phyloP scores from a whole-genome alignment of 305 asterid genomes.

The Salvia sclarea region DNA sequence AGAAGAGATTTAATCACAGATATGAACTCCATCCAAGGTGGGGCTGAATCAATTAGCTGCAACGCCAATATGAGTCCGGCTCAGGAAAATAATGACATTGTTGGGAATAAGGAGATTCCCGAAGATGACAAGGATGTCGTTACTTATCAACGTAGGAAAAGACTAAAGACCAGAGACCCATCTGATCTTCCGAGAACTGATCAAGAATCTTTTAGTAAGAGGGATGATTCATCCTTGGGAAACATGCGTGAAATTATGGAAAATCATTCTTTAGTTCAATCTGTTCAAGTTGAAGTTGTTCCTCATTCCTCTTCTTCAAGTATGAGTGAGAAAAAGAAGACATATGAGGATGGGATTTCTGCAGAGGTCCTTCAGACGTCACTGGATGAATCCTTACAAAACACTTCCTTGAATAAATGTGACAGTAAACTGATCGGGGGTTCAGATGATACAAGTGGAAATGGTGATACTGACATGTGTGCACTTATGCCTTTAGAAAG shows the following conservation, averaged over 20 bases:
- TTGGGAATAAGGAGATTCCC: constrained; percentile 24
- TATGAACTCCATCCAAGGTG: constrained; percentile 27
- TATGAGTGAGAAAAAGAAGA: constrained; percentile 34
- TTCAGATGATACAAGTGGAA: constrained; percentile 23
- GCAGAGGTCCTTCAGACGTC: constrained; percentile 35
- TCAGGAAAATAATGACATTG: constrained; percentile 30
- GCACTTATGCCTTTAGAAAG: not conserved
- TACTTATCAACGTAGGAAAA: constrained; percentile 29
- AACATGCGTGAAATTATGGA: constrained; percentile 1
- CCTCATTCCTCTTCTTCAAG: constrained; percentile 26
- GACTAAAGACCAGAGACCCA: constrained; percentile 30
- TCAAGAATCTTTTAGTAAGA: constrained; percentile 25
- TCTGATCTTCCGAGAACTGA: constrained; percentile 27
- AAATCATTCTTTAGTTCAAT: constrained; percentile 26
- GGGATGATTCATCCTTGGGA: constrained; percentile 19
- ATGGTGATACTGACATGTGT: constrained; percentile 15
- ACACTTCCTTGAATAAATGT: constrained; percentile 12
- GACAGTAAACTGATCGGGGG: constrained; percentile 18
- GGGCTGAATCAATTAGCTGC: constrained; percentile 21
- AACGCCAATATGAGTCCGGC: constrained; percentile 21
- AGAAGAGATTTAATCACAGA: constrained; percentile 23
- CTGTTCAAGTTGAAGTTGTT: constrained; percentile 30
- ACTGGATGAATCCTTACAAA: constrained; percentile 32
- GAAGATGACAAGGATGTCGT: constrained; percentile 18
- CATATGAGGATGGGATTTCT: constrained; percentile 31